A percentile compares a stretch with the other conserved stretches of the same genome.
These are phyloP conservation scores for Globisporangium solare DNA, from an alignment of 352 stramenopile genomes.

Conservation along the genomic window DNA sequence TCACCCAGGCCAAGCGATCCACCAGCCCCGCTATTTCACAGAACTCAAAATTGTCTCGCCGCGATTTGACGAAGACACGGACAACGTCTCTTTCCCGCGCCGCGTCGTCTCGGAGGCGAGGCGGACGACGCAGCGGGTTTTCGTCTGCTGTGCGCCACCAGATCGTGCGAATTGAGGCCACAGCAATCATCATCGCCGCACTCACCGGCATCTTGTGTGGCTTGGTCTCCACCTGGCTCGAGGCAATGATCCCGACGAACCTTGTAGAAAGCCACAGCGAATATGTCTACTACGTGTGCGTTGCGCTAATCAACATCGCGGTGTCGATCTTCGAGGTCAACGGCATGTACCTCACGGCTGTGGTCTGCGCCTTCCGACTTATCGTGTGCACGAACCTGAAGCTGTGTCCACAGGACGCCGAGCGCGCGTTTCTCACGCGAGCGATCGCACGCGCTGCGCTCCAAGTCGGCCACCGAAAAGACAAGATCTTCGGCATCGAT, in stretches of 20 bases:
- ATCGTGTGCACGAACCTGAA: conserved; percentile 36
- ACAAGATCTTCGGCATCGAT: conserved; percentile 45
- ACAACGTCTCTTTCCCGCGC: not conserved
- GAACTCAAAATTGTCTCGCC: not conserved
- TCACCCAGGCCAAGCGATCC: conserved; percentile 17
- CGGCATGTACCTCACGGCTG: conserved; percentile 32
- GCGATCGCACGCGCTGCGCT: conserved; percentile 41
- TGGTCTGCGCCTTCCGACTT: conserved; percentile 37
- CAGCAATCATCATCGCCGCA: conserved; percentile 20
- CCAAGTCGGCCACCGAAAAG: conserved; percentile 38
- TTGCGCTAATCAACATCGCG: conserved; percentile 36
- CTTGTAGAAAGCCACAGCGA: conserved; percentile 10
- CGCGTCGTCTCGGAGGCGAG: not conserved
- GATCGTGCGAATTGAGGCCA: conserved; percentile 28
- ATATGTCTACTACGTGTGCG: conserved; percentile 22
- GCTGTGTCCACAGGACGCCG: conserved; percentile 39
- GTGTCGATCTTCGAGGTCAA: conserved; percentile 48
- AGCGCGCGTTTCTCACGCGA: conserved; percentile 46
- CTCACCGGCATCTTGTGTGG: conserved; percentile 28
- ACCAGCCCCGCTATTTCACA: conserved; percentile 7
- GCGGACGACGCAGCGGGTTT: conserved; percentile 20
- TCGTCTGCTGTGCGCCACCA: conserved; percentile 17
- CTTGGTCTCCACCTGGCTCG: conserved; percentile 32
- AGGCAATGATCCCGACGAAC: conserved; percentile 17
- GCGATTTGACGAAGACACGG: not conserved